Percentiles rank a stretch among this genome's conserved stretches.
phyloP scores from a whole-genome alignment of 208 protist genomes.

The Trypanosoma mega region DNA sequence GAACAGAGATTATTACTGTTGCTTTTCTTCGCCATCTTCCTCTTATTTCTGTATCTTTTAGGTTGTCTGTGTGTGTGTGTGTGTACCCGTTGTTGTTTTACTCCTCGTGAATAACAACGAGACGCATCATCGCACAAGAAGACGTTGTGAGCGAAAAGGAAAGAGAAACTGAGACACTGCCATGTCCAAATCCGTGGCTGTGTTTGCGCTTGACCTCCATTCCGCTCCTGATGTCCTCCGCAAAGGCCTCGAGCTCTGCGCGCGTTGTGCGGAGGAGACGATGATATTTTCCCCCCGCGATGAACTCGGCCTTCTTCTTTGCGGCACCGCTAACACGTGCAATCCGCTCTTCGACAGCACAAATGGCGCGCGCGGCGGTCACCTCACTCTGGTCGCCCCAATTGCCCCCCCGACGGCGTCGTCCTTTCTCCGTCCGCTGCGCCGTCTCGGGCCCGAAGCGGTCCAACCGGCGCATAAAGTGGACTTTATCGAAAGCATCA shows the following conservation, averaged over 20 bases:
- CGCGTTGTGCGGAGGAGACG: slow-evolving; percentile 27
- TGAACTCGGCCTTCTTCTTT: slow-evolving; percentile 70
- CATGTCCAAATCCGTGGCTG: slow-evolving; percentile 29
- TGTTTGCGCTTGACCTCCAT: slow-evolving; percentile 61
- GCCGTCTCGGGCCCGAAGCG: slow-evolving; percentile 20
- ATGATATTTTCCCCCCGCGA: slow-evolving; percentile 57
- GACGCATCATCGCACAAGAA: too few species aligned
- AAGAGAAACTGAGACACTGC: neutral
- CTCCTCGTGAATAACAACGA: too few species aligned
- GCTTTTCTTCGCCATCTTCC: too few species aligned
- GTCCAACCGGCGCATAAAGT: neutral
- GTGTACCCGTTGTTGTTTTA: too few species aligned
- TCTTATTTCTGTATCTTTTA: too few species aligned
- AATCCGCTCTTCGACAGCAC: slow-evolving; percentile 34
- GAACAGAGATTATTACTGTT: too few species aligned
- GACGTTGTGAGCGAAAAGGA: neutral
- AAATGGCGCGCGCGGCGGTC: slow-evolving; percentile 18
- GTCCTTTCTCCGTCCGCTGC: slow-evolving; percentile 16
- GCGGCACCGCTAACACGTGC: slow-evolving; percentile 37
- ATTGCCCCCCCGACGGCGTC: slow-evolving; percentile 21
- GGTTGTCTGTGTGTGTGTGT: too few species aligned
- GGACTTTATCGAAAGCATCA: slow-evolving; percentile 85
- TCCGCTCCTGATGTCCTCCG: slow-evolving; percentile 16
- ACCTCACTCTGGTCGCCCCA: slow-evolving; percentile 33
- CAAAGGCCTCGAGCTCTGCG: slow-evolving; percentile 38